These are phyloP conservation scores for Streptanthus diversifolius DNA, from an alignment of 345 rosid genomes.

Conservation along the genomic window DNA sequence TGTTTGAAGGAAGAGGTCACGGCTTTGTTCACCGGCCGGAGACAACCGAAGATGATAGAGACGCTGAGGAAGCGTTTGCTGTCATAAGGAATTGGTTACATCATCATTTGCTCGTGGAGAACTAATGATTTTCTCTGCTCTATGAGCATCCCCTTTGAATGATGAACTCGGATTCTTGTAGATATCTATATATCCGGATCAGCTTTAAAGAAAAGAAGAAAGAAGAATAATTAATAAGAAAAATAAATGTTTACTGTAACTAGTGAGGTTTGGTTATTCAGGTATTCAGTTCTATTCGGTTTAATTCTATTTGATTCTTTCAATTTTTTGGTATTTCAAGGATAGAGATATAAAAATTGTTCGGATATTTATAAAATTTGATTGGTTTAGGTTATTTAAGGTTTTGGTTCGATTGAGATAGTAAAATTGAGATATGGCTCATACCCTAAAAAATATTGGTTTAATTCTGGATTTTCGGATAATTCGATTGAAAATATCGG, in stretches of 20 bases:
- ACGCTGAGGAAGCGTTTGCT: conserved; percentile 69
- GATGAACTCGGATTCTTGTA: background rate
- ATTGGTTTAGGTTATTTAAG: too few relatives aligned
- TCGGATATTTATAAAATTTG: too few relatives aligned
- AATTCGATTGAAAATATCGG: too few relatives aligned
- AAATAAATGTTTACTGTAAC: background rate
- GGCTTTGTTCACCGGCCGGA: conserved; percentile 71
- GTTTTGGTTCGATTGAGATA: too few relatives aligned
- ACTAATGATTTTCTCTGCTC: background rate
- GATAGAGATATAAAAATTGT: too few relatives aligned
- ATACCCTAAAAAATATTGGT: too few relatives aligned
- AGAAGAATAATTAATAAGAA: background rate
- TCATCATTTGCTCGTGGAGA: conserved; percentile 36
- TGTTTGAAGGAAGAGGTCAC: conserved; percentile 72
- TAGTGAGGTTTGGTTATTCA: too few relatives aligned
- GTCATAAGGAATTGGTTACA: conserved; percentile 70
- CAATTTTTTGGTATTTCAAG: too few relatives aligned
- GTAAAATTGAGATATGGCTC: too few relatives aligned
- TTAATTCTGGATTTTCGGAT: too few relatives aligned
- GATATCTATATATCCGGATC: background rate
- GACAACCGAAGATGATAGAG: conserved; percentile 71
- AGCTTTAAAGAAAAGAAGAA: background rate
- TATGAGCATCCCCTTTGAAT: background rate
- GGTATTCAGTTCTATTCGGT: too few relatives aligned
- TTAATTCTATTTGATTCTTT: too few relatives aligned